Conservation (phyloP, 169 alveolate genomes). For the Eimeria zaria region DNA sequence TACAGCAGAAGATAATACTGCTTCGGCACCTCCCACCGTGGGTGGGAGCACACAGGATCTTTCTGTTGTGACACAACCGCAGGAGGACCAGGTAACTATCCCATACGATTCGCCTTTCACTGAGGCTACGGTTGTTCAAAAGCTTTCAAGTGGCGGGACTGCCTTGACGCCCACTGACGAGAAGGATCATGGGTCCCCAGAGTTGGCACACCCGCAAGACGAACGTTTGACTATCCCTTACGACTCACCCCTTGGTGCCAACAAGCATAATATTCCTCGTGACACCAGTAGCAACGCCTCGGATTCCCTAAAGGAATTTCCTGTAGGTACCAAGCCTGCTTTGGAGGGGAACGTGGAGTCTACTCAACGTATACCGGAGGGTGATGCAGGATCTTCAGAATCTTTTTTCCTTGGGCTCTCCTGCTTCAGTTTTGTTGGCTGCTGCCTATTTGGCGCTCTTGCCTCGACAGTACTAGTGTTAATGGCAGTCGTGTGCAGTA, state of each 20-base stretch:
- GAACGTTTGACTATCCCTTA: neutral
- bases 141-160: neutral
- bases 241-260: neutral
- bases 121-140: neutral
- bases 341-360: neutral
- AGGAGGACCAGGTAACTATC: neutral
- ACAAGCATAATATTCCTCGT: neutral
- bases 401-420: conserved; percentile 38
- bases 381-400: neutral
- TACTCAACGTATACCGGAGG: neutral
- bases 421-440: conserved; percentile 30
- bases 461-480: conserved; percentile 57
- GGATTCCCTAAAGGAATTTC: neutral
- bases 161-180: neutral
- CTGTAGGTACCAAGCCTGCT: neutral
- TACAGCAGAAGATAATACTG: neutral
- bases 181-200: neutral
- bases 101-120: conserved; percentile 30
- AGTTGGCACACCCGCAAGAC: neutral
- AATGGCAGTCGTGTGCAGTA: conserved; percentile 57
- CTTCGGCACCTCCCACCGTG: neutral
- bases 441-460: conserved; percentile 58
- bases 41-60: neutral
- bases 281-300: neutral
- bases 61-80: neutral